Base-by-base conservation (phyloP, 2,329 filamentous ascomycete species). In the Colletotrichum sidae region DNA sequence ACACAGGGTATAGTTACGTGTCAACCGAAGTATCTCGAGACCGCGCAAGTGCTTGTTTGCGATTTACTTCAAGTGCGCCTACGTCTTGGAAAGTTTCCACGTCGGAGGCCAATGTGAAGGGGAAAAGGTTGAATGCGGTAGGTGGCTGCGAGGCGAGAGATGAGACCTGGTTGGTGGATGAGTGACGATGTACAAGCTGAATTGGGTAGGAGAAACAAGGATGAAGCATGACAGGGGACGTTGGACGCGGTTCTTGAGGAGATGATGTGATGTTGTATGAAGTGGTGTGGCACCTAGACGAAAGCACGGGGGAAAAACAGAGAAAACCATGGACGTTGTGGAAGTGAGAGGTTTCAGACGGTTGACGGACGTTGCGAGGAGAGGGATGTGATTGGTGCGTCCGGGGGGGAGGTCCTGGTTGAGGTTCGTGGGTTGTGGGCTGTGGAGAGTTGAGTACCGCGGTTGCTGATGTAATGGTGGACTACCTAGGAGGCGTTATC, bases 271-370 rank as follows among this genome's bases (percentile, higher is more conserved):
- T 4, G 25, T 25, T 25, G 25, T 25, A 25, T 25, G 25, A 25
- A 25, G 25, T 25, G 25, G 25, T 25, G 25, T 25, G 25, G 25
- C 25, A 25, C 25, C 25, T 25, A 25, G 25, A 25, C 25, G 4
- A 5, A 25, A 25, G 25, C 25, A 4, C 25, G 25, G 25, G 25
- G 25, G 4, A 5, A 5, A 5, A 5, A 25, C 25, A 25, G 25
- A 25, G 4, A 25, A 25, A 4, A 25, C 3, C 25, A 25, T 39
- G 33, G 15, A 52, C 49, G 34, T 37, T 52, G 38, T 15, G 10
- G 49, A 8, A 38, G 55, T 63, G 55, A 12, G 15, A 47, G 15
- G 63, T 66, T 66, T 63, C 63, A 66, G 58, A 66, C 53, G 58
- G 59, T 33, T 10, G 37, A 38, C 15, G n/a, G 53, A 63, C 59